Base-by-base conservation (phyloP, 345 rosid genomes). In the Linum trigynum region DNA sequence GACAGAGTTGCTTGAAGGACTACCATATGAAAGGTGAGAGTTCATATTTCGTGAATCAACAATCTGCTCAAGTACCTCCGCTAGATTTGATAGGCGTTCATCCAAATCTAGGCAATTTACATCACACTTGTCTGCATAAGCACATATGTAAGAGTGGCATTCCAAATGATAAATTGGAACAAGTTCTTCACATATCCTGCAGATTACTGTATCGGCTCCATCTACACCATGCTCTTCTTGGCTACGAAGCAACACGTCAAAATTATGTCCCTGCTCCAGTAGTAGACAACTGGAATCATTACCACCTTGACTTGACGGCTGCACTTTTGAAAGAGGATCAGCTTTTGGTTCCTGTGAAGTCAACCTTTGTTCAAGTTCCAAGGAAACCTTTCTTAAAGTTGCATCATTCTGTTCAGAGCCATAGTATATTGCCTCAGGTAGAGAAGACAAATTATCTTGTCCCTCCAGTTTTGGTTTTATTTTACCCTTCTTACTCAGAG, bases 81-180 rank as follows among this genome's bases (percentile, higher is more conserved):
- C 88, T 69, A 86, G 85, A 74, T 83, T 84, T 74, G 79, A 72
- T 69, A 89, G 88, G 63, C 80, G 83, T 38, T 84, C 96, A 72
- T 89, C 92, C 62, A 83, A 72, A 78, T 83, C 88, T 66, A 83
- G 68, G 80, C 85, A 84, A 75, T 80, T 82, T 69, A 79, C 65
- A 63, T 87, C 90, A 74, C 92, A 89, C 80, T 86, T 89, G 67
- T 89, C 96, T 66, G 96, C 90, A 67, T 86, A 89, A 67, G 96
- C 96, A 65, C 96, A 89, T 74, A 89, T 84, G 75, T 86, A 89
- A 55, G 96, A 89, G 71, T 89, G 96, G 37, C 86, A 80, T 76
- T 89, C 92, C 69, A 89, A 78, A 72, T 83, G 84, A 61, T 76
- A 79, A 70, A 83, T 78, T 59, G 92, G 81, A 71, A 86, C 92